Evolutionary conservation across 352 stramenopile genomes (phyloP), one percentile per base, ranked within the genome.

Genomic region (Globisporangium splendens): DNA sequence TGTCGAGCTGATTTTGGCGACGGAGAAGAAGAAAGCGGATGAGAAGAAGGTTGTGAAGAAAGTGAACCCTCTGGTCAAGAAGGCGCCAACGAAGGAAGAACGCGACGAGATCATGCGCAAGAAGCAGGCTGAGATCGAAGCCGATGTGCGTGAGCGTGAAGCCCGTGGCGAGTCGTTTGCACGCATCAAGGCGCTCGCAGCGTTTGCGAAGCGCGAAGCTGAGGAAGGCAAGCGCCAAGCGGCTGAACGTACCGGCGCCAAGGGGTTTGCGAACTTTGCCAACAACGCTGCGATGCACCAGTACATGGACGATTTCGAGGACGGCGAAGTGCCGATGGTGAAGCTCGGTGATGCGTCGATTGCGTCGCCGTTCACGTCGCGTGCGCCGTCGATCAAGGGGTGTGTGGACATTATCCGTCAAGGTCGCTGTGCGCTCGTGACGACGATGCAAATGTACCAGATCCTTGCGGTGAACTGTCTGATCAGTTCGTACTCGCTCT

Each of bases 291-390:
- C 84, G n/a, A 91, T 95, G 82, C 58, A 72, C 17, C 86, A 95
- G 70, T 95, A 96, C 70, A 94, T 96, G 86, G 84, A 96, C 47
- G 86, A 96, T 61, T 94, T 96, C 66, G 86, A 96, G 21, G 86
- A 96, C 59, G 86, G 86, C n/a, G 86, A 96, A 83, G 46, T 98
- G 54, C 84, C 96, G 15, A 98, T 99, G 93, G 96, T 99, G 7
- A 98, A 99, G 79, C 85, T 99, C 39, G 97, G 98, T 11, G 97
- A 99, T 75, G 98, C 98, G 3, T 99, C 96, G 35, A 98, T 99
- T 49, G 98, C 98, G 24, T 99, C 97, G 59, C 98, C 98, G 0
- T 99, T 99, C 70, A 99, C 98, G 10, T 98, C 94, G 43, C 75
- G 93, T 80, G 75, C 98, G 73, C 83, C 96, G 65, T 95, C 84